Base-by-base conservation (phyloP, 2,329 filamentous ascomycete species). In the Trichoderma lentiforme region DNA sequence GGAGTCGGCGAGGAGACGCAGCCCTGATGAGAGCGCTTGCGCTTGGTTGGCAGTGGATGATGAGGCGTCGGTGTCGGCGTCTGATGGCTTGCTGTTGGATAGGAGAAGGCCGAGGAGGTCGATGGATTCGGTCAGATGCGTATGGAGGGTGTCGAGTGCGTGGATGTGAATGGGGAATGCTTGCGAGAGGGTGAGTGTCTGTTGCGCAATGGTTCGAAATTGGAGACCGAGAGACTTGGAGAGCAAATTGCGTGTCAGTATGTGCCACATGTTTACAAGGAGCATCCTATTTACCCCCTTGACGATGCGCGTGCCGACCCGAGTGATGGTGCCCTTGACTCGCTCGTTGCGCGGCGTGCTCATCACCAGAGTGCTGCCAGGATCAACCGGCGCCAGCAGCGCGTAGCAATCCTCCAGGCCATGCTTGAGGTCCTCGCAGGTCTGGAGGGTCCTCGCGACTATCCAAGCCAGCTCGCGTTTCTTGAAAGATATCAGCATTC, bases 271-370 rank as follows among this genome's bases (percentile, higher is more conserved):
- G 3, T 21, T 14, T 12, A 9, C 21, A 6, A 24, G 11, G 6
- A 53, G 47, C 1, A 24, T 24, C 34, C 5, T 6, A 86, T 91
- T 76, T 85, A 95, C 93, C 75, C 94, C 95, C 81, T 97, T 97
- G 74, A 97, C 92, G 74, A 99, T 92, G 66, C 92, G 90, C n/a
- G 93, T 93, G 51, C 96, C 96, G 43, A 97, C 90, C 69, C 96
- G 90, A 1, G 95, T 98, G 73, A 98, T 89, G 77, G 94, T 93
- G 21, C 96, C 96, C 81, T 99, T 99, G 74, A 98, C 90, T 75
- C 89, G 90, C 83, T 99, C 96, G 70, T 93, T 95, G 71, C 95
- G 89, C 71, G 92, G 88, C 15, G 95, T 97, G 73, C 93, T 96
- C 75, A 99, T 87, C 34, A 96, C 95, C 32, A 99, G 89, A 1